Evolutionary conservation across 805 yeast genomes (phyloP), one percentile per base, ranked within the genome.

Genomic region (Cephaloascus albidus): DNA sequence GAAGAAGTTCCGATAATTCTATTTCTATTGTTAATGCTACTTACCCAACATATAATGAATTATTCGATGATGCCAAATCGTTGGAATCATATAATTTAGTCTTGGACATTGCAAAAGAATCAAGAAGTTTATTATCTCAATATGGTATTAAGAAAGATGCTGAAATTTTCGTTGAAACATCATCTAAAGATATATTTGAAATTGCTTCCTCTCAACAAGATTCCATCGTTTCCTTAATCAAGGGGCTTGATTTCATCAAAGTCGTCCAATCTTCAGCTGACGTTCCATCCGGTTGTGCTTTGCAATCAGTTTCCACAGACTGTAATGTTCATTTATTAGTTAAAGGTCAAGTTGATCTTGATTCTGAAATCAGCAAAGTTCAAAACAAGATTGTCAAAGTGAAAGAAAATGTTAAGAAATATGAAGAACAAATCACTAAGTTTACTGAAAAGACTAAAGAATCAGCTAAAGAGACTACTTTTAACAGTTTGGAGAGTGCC

Each of bases 341-440:
- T 42, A 89, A 87, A 72, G 98, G 97, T 40, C 89, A 84, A 57
- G 80, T 93, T 49, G 97, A 90, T 60, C 75, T 89, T 50, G 97
- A 88, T 53, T 83, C 83, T 40, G 97, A 93, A 67, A 85, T 93
- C 52, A 56, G 69, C 50, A 93, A 90, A 73, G 93, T 88, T 31
- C 61, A 69, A 53, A 78, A 77, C 73, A 90, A 85, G 68, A 71
- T 89, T 52, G 72, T 61, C 43, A 83, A 81, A 60, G 75, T 81
- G 35, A 60, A 65, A 49, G 80, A 76, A 51, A 64, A 76, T 45
- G 73, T 76, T 54, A 72, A 70, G 45, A 72, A 75, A 53, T 71
- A 85, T 44, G 77, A 79, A 48, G 90, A 87, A 65, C 73, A 81
- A 37, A 76, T 86, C 49, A 69, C 80, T 49, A 96, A 89, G 62